phyloP scores from a whole-genome alignment of 495 filamentous ascomycete species.

The Lepidopterella palustris region DNA sequence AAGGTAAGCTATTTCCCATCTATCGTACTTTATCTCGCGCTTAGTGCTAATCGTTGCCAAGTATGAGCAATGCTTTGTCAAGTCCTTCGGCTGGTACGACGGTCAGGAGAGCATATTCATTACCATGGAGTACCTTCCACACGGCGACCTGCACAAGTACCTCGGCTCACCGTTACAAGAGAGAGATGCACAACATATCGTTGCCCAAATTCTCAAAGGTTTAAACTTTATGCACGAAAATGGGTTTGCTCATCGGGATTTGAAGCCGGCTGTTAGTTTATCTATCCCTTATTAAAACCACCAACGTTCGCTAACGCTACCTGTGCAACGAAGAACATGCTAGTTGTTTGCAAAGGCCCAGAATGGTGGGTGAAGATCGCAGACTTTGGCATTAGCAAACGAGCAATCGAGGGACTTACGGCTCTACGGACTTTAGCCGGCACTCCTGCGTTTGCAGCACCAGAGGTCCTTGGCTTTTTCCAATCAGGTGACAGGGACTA shows the following conservation, averaged over 20 bases:
- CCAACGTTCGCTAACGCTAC: not conserved
- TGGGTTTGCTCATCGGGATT: slow-evolving; percentile 32
- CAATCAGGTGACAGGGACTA: not conserved
- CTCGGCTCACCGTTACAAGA: slow-evolving; percentile 8
- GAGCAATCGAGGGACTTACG: slow-evolving; percentile 17
- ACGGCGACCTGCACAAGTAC: slow-evolving; percentile 23
- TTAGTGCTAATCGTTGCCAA: too few species aligned
- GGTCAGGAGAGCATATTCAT: slow-evolving; percentile 31
- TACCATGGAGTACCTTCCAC: slow-evolving; percentile 43
- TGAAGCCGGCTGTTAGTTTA: slow-evolving; percentile 27
- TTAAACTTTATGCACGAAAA: slow-evolving; percentile 24
- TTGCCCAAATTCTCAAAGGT: slow-evolving; percentile 21
- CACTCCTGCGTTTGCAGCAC: slow-evolving; percentile 27
- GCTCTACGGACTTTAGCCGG: slow-evolving; percentile 20
- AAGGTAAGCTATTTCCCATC: too few species aligned
- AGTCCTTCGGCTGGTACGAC: slow-evolving; percentile 41
- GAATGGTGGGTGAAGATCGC: slow-evolving; percentile 27
- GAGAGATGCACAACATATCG: slow-evolving; percentile 14
- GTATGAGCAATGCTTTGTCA: slow-evolving; percentile 27
- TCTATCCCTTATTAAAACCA: not conserved
- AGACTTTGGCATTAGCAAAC: slow-evolving; percentile 29
- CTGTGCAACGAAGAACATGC: slow-evolving; percentile 19
- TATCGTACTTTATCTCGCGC: too few species aligned
- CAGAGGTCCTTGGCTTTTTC: slow-evolving; percentile 23
- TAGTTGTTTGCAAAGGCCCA: slow-evolving; percentile 16